Percentiles rank a stretch among this genome's conserved stretches.
Conservation (phyloP, 2,329 filamentous ascomycete genomes). For the Aspergillus candidus region DNA sequence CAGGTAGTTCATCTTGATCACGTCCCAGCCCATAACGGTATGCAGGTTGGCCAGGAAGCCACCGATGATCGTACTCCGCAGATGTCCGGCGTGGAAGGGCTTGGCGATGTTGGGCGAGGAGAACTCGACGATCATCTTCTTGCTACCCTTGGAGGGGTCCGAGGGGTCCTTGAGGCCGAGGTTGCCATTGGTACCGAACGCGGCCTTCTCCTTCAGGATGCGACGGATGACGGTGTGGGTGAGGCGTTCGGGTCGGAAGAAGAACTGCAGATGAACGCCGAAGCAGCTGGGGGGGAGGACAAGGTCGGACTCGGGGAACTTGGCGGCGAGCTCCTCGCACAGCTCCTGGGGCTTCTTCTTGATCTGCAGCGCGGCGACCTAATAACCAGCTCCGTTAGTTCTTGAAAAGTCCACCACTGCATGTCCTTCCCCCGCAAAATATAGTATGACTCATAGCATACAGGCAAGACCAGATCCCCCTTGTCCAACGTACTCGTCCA, state of each 20-base stretch:
- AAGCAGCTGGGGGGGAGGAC: constrained; percentile 50
- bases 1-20: constrained; percentile 60
- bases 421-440: neutral
- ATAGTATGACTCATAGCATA: constrained; percentile 19
- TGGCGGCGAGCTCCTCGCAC: constrained; percentile 49
- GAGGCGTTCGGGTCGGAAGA: constrained; percentile 56
- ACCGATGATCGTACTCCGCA: constrained; percentile 62
- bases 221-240: constrained; percentile 53
- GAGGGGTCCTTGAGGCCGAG: constrained; percentile 54
- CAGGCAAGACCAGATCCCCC: constrained; percentile 41
- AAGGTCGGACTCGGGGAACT: constrained; percentile 55
- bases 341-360: constrained; percentile 56
- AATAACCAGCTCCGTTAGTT: constrained; percentile 11
- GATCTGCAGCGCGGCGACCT: constrained; percentile 40
- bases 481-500: constrained; percentile 45
- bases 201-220: constrained; percentile 50
- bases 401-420: neutral
- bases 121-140: constrained; percentile 60
- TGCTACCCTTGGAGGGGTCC: constrained; percentile 50
- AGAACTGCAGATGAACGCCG: constrained; percentile 59
- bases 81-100: constrained; percentile 60
- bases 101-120: constrained; percentile 63
- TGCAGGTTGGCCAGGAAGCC: constrained; percentile 60
- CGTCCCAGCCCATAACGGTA: constrained; percentile 56
- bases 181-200: constrained; percentile 56